Evolutionary conservation across 108 stramenopile species (phyloP).

Genomic region (Licmophora abbreviata): DNA sequence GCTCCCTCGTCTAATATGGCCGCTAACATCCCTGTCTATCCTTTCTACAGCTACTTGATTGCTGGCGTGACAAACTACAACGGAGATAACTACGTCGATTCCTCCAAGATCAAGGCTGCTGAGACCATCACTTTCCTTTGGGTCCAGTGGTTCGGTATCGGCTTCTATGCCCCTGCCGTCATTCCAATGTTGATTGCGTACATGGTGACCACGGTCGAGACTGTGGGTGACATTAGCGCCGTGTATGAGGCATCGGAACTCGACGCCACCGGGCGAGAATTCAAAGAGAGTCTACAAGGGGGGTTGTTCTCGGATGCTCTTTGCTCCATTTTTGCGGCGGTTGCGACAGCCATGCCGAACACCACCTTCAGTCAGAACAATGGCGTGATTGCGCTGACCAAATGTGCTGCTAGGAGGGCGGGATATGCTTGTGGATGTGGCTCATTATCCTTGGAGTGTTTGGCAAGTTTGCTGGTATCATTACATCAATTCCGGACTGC

Average conservation of each 20-base stretch:
- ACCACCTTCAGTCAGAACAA: conserved; percentile 75
- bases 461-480: conserved; percentile 62
- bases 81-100: conserved; percentile 12
- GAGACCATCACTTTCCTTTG: conserved; percentile 33
- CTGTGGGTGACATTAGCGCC: conserved; percentile 48
- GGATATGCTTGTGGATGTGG: conserved; percentile 56
- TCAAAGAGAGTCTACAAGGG: conserved; percentile 48
- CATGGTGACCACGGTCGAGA: conserved; percentile 49
- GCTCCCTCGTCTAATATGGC: not conserved
- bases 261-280: conserved; percentile 25
- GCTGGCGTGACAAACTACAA: conserved; percentile 22
- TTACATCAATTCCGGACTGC: conserved; percentile 72
- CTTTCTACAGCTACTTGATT: conserved; percentile 7
- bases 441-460: conserved; percentile 68
- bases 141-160: conserved; percentile 36
- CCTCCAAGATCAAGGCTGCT: conserved; percentile 15
- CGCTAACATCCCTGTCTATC: not conserved
- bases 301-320: conserved; percentile 46
- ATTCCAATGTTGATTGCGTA: conserved; percentile 37
- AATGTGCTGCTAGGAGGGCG: conserved; percentile 58
- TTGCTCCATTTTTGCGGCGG: conserved; percentile 29
- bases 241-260: conserved; percentile 49
- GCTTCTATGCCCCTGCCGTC: conserved; percentile 33
- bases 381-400: conserved; percentile 66
- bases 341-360: conserved; percentile 46